Evolutionary conservation across 257 asterid genomes (phyloP).

Genomic region (Echium plantagineum): DNA sequence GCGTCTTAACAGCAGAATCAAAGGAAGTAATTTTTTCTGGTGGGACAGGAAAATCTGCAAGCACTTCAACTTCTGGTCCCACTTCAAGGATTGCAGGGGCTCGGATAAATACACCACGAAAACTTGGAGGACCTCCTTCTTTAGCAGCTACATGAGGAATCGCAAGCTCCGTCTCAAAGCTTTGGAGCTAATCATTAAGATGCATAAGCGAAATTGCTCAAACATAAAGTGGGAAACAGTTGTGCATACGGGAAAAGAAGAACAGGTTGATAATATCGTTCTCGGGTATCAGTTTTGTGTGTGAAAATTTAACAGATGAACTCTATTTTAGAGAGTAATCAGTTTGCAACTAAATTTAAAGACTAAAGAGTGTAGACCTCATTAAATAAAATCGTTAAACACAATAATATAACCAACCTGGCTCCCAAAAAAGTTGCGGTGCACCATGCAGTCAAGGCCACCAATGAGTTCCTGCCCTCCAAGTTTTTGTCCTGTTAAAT

Average conservation of each 20-base stretch:
- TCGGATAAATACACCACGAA: constrained; percentile 76
- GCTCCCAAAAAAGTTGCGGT: constrained; percentile 84
- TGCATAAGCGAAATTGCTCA: neutral
- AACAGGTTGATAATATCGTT: no score
- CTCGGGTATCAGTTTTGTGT: no score
- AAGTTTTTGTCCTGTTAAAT: constrained; percentile 57
- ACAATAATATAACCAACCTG: constrained; percentile 33
- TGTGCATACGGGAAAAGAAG: neutral
- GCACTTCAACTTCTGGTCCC: constrained; percentile 77
- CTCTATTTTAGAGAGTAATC: no score
- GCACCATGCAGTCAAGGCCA: constrained; percentile 90
- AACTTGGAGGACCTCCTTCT: constrained; percentile 92
- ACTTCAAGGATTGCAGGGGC: constrained; percentile 91
- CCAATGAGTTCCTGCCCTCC: constrained; percentile 97
- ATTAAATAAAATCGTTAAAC: no score
- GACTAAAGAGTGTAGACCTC: no score
- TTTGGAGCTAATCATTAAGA: constrained; percentile 52
- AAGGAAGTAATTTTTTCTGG: constrained; percentile 25
- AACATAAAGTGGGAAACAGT: constrained; percentile 2
- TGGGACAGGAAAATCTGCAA: constrained; percentile 61
- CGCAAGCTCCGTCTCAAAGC: constrained; percentile 79
- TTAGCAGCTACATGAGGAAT: constrained; percentile 66
- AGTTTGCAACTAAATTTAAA: no score
- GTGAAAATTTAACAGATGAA: no score
- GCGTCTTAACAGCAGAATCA: constrained; percentile 21